Conservation (phyloP, 345 rosid genomes). For the Geranium rotundifolium region DNA sequence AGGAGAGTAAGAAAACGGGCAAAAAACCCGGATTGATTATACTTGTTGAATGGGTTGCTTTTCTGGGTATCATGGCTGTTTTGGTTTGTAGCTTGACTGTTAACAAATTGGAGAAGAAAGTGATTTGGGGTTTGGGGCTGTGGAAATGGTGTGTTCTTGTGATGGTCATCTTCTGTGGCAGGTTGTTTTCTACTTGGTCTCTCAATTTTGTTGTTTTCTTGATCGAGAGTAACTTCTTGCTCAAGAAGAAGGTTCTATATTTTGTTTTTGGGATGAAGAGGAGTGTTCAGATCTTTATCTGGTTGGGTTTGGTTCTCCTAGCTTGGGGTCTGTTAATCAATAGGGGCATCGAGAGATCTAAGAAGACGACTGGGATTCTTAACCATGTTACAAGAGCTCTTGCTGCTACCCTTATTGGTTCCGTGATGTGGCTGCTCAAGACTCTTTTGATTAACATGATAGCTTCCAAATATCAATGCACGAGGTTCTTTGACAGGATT, state of each 20-base stretch:
- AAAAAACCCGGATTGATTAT: constrained; percentile 20
- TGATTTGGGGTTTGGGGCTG: constrained; percentile 37
- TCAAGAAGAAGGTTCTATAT: constrained; percentile 56
- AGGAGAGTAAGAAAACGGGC: constrained; percentile 15
- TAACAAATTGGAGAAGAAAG: constrained; percentile 13
- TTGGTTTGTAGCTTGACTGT: constrained; percentile 32
- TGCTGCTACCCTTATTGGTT: constrained; percentile 37
- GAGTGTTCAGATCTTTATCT: constrained; percentile 46
- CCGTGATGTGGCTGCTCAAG: constrained; percentile 52
- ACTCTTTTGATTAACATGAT: constrained; percentile 39
- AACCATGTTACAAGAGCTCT: constrained; percentile 35
- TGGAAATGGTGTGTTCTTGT: constrained; percentile 63
- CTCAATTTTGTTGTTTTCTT: constrained; percentile 41
- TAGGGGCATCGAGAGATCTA: constrained; percentile 34
- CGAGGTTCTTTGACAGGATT: constrained; percentile 56
- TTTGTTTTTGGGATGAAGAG: constrained; percentile 49
- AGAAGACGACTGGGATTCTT: constrained; percentile 22
- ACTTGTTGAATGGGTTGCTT: constrained; percentile 22
- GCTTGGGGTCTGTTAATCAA: constrained; percentile 52
- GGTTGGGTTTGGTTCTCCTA: constrained; percentile 41
- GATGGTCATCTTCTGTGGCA: constrained; percentile 44
- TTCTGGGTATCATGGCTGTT: constrained; percentile 24
- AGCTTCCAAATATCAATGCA: constrained; percentile 47
- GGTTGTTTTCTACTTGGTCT: constrained; percentile 41
- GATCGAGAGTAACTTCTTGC: constrained; percentile 47